Evolutionary conservation across 805 yeast genomes (phyloP), one percentile per base, ranked within the genome.

Genomic region (Wickerhamomyces hampshirensis): DNA sequence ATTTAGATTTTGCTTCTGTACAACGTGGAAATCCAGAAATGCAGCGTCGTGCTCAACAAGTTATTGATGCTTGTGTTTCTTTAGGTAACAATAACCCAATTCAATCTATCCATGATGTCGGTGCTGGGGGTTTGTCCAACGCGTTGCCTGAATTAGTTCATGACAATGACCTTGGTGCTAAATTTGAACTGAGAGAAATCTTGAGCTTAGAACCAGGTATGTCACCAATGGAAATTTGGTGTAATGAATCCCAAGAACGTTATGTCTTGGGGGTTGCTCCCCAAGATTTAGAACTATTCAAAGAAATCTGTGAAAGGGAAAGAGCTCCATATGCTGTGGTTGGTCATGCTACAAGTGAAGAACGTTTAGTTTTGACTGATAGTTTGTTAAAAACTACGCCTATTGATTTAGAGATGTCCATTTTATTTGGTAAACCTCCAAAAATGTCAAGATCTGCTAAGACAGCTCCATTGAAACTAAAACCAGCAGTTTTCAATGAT

Each of bases 211-310:
- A 93, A 62, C 95, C 96, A 33, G 95, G 97, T 40, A 87, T 93
- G 97, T 91, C 98, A 5, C 98, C 99, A 38, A 86, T 93, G 95
- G 98, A 93, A 68, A 87, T 93, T 46, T 93, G 99, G 99, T 93
- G 99, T 75, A 91, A 95, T 54, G 98, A 93, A 66, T 93, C 98
- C 3, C 99, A 93, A 67, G 99, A 93, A 64, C 80, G 99, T 62
- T 93, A 89, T 53, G 99, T 93, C 17, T 64, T 93, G 51, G 98
- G 96, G 47, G 95, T 93, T 44, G 73, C 87, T 12, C 85, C 85
- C 37, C 79, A 77, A 43, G 84, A 88, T 57, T 64, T 91, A 40
- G 75, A 75, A 6, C 49, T 68, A 16, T 93, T 93, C 65, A 75
- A 77, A 55, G 74, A 71, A 37, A 81, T 93, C 37, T 93, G 98